A percentile compares a stretch with the other conserved stretches of the same genome.
phyloP scores from a whole-genome alignment of 257 asterid species.

The Solanum gandarillasii region DNA sequence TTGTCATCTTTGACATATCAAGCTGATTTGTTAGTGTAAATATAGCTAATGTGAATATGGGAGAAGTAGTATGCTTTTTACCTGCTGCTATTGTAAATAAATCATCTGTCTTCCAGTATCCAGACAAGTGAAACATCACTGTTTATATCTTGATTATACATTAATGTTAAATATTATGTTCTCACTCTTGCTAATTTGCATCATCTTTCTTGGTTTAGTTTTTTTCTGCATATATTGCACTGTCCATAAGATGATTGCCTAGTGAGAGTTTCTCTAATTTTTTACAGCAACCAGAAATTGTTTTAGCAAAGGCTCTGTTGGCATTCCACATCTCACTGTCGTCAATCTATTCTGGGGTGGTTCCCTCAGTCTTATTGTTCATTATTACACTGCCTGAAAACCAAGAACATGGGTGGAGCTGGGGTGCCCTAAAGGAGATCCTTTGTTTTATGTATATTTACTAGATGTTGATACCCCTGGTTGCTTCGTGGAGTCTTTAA shows the following conservation, averaged over 20 bases:
- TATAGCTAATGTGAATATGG: conserved; percentile 15
- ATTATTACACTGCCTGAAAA: background rate
- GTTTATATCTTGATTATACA: background rate
- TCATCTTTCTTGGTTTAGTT: too few relatives aligned
- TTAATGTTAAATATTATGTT: background rate
- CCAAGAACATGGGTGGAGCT: background rate
- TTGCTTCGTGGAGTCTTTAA: background rate
- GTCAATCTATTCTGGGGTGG: background rate
- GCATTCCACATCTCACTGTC: too few relatives aligned
- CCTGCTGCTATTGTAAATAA: conserved; percentile 24
- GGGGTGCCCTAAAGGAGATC: background rate
- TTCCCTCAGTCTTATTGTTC: background rate
- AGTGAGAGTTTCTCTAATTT: too few relatives aligned
- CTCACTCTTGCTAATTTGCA: background rate
- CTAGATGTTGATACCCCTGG: background rate
- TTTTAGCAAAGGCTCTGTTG: too few relatives aligned
- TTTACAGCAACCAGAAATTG: too few relatives aligned
- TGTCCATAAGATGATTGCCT: too few relatives aligned
- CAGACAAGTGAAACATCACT: background rate
- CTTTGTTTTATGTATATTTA: background rate
- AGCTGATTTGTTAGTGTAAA: conserved; percentile 20
- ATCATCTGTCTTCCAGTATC: background rate
- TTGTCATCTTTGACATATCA: background rate
- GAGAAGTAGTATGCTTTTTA: conserved; percentile 4
- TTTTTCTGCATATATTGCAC: too few relatives aligned